A percentile compares a stretch with the other conserved stretches of the same genome.
Conservation (phyloP, 106 monocot genomes). For the Dendrobium huoshanense region DNA sequence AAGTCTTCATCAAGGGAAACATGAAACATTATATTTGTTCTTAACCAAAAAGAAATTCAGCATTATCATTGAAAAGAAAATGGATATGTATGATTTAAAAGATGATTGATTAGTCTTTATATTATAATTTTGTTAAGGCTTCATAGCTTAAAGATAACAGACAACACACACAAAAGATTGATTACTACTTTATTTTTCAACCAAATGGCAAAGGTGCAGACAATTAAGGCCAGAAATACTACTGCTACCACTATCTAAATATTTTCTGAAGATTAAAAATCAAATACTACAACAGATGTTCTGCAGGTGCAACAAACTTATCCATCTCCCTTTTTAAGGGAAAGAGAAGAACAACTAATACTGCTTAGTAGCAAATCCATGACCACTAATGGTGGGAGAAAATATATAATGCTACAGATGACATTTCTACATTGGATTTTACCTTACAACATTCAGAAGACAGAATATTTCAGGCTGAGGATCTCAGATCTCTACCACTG, state of each 20-base stretch:
- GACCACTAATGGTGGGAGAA: not conserved
- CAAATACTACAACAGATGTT: not conserved
- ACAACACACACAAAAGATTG: too few relatives aligned
- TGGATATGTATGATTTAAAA: too few relatives aligned
- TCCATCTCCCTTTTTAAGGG: not conserved
- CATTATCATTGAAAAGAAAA: too few relatives aligned
- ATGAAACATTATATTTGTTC: too few relatives aligned
- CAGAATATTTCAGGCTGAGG: not conserved
- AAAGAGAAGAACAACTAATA: not conserved
- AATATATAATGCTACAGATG: not conserved
- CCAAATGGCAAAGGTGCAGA: too few relatives aligned
- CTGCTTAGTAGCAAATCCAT: not conserved
- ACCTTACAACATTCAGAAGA: not conserved
- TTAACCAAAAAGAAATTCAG: too few relatives aligned
- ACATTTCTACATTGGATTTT: not conserved
- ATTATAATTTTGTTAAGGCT: too few relatives aligned
- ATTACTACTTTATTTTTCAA: too few relatives aligned
- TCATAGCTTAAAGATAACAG: too few relatives aligned
- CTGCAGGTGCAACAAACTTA: too few relatives aligned
- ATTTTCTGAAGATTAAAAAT: constrained; percentile 1
- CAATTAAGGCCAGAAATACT: not conserved
- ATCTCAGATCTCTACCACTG: not conserved
- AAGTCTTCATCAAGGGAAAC: too few relatives aligned
- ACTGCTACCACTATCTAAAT: not conserved
- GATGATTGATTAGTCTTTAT: too few relatives aligned